A percentile compares a stretch with the other conserved stretches of the same genome.
These are phyloP conservation scores for Salix purpurea DNA, from an alignment of 345 rosid species.

Conservation along the genomic window DNA sequence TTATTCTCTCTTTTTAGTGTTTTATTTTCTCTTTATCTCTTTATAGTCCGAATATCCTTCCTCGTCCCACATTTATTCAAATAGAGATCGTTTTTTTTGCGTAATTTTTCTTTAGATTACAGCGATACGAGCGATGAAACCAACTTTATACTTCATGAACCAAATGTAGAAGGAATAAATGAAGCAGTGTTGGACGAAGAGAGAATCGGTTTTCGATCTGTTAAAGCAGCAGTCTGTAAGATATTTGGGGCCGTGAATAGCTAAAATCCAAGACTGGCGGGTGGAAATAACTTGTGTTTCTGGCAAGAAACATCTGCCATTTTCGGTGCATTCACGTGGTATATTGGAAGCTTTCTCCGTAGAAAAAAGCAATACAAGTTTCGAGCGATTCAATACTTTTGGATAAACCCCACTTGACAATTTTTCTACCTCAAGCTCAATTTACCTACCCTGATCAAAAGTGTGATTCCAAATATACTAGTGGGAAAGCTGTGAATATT, in stretches of 20 bases:
- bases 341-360: neutral
- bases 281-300: neutral
- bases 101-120: no score
- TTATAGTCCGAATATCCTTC: no score
- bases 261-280: neutral
- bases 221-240: neutral
- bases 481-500: neutral
- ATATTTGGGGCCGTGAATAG: neutral
- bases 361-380: neutral
- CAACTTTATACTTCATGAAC: no score
- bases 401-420: neutral
- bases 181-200: no score
- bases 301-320: neutral
- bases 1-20: no score
- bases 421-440: neutral
- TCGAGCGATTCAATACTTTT: neutral
- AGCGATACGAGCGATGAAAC: no score
- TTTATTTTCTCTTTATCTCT: no score
- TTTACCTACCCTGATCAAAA: neutral
- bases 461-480: neutral
- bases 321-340: neutral
- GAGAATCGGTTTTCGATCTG: no score
- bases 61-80: no score
- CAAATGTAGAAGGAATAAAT: no score
- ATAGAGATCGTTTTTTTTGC: no score